Base-by-base conservation (phyloP, 2,329 filamentous ascomycete species). In the Zasmidium citrigriseum region DNA sequence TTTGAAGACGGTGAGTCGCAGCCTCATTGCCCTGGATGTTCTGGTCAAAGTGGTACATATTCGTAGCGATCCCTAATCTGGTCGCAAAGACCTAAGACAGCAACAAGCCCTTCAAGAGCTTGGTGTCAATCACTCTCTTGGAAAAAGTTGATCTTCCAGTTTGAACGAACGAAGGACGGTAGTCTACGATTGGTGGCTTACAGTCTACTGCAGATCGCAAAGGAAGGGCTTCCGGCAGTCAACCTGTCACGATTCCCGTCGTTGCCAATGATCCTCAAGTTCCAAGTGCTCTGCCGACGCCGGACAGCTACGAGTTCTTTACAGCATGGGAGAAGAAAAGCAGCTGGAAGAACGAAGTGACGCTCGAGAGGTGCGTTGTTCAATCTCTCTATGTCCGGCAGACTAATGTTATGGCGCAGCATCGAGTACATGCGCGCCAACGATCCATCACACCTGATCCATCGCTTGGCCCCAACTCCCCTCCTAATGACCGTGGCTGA, bases 331-430 rank as follows among this genome's bases (percentile, higher is more conserved):
- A 57, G 23, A 67, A 69, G 56, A 73, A 73, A 60, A 63, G 45
- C 11, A 57, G 56, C 10, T 78, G 76, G 76, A 72, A 74, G 64
- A 77, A 77, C 46, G 70, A 74, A 34, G 68, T 76, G 7, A 77
- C 75, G 1, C 41, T 77, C 11, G 70, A 67, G 53, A 71, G 66
- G 67, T 68, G 21, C 45, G 2, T 44, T 46, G 16, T 34, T 34
- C 7, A 34, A 34, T 7, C 27, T 7, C 7, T 14, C 27, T 14
- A 45, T 52, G 12, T 7, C n/a, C 9, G 9, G 11, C 12, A n/a
- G 27, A 14, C 51, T 25, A 38, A 53, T 22, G 23, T 16, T 11
- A 9, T 7, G 14, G 4, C 3, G 44, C 38, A 72, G 69, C 22
- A 62, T 72, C 49, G 70, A 72, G 54, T 52, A 58, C 10, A 60